phyloP scores from a whole-genome alignment of 805 yeast genomes.

The Priceomyces carsonii region DNA sequence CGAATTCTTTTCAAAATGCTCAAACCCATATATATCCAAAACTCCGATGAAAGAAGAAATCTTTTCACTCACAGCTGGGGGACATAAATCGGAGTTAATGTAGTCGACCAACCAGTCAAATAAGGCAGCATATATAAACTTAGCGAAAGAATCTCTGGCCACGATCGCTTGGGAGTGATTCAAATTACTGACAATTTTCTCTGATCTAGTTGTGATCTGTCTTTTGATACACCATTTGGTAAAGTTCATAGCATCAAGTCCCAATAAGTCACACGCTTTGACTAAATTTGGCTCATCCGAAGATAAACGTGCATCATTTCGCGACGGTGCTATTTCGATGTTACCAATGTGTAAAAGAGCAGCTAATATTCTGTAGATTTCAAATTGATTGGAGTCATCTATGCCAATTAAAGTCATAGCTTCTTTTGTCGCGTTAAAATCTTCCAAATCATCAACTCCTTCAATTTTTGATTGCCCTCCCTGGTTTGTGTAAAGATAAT shows the following conservation, averaged over 20 bases:
- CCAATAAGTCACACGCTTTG: slow-evolving; percentile 81
- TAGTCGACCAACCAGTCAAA: slow-evolving; percentile 94
- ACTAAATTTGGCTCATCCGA: slow-evolving; percentile 85
- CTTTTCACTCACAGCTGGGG: slow-evolving; percentile 61
- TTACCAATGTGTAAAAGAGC: slow-evolving; percentile 93
- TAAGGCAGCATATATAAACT: slow-evolving; percentile 86
- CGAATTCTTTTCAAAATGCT: slow-evolving; percentile 90
- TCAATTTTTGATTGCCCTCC: slow-evolving; percentile 75
- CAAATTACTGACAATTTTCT: slow-evolving; percentile 83
- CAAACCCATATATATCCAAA: slow-evolving; percentile 95
- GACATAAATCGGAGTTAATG: slow-evolving; percentile 79
- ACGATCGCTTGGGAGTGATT: slow-evolving; percentile 83
- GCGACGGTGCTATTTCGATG: slow-evolving; percentile 79
- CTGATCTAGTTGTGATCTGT: slow-evolving; percentile 89
- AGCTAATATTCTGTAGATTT: slow-evolving; percentile 78
- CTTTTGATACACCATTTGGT: slow-evolving; percentile 92
- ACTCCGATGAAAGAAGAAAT: slow-evolving; percentile 87
- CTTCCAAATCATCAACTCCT: slow-evolving; percentile 81
- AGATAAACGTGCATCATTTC: slow-evolving; percentile 77
- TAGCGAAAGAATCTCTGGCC: slow-evolving; percentile 96
- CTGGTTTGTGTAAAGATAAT: slow-evolving; percentile 82
- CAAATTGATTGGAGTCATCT: slow-evolving; percentile 52
- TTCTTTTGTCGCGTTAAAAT: slow-evolving; percentile 70
- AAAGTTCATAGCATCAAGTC: slow-evolving; percentile 69
- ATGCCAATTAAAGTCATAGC: slow-evolving; percentile 84